Base-by-base conservation (phyloP, 257 asterid species). In the Jacaranda copaia region DNA sequence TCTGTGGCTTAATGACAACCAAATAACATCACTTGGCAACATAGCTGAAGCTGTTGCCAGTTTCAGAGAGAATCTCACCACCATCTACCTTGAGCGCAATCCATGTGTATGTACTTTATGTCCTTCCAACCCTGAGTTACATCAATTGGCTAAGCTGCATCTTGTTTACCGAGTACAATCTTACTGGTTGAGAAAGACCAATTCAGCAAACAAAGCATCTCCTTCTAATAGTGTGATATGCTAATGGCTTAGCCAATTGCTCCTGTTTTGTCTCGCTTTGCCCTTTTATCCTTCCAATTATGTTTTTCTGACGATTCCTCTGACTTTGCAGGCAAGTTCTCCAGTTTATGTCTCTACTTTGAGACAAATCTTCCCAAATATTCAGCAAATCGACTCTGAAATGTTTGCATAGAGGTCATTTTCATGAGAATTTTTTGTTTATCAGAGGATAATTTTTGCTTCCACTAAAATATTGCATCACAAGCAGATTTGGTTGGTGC, bases 1-100 rank as follows among this genome's bases (percentile, higher is more conserved):
- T 84, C 76, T 96, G 77, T 96, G 99, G 99, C 97, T 96, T 73
- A 96, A 93, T 75, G 98, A 96, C 86, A 96, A 96, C 84, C 91
- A 84, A 78, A 88, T 93, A 78, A 12, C 87, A 38, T 85, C 98
- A 13, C 76, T 96, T 65, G 97, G 91, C 66, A 88, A 84, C 70
- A 85, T 96, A 32, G 87, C 84, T 42, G 90, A 88, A 82, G 97
- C 90, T 63, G 97, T 91, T 81, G 78, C 92, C 48, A 85, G 96
- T 81, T 87, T 89, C 68, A 88, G 84, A 72, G 86, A 86, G 85
- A 90, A 63, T 77, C 92, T 96, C 74, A 96, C 97, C 16, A 96
- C 98, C 74, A 83, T 93, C 76, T 96, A 96, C 86, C 97, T 96
- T 39, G 97, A 93, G 94, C 97, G 97, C 78, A 96, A 96, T 81